These are phyloP conservation scores for Nitzschia inconspicua DNA, from an alignment of 108 stramenopile genomes.

Conservation along the genomic window DNA sequence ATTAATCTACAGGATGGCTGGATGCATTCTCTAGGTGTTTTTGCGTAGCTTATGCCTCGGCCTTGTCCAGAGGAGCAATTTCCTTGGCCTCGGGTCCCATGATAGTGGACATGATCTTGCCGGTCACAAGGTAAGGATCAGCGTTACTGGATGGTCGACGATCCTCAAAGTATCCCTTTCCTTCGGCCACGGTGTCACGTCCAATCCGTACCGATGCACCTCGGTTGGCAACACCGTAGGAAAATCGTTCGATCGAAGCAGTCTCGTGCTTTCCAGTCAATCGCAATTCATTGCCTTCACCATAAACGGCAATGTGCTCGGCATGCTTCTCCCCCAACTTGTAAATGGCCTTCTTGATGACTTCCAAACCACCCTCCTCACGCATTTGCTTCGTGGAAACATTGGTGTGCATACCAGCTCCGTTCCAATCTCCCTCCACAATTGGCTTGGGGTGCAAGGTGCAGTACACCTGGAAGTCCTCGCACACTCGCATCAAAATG, in stretches of 20 bases:
- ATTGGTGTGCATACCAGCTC: constrained; percentile 98
- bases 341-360: constrained; percentile 95
- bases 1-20: no score
- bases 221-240: constrained; percentile 97
- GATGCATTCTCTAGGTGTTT: no score
- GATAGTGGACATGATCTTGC: constrained; percentile 95
- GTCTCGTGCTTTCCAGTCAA: constrained; percentile 97
- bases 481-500: constrained; percentile 95
- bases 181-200: constrained; percentile 87
- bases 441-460: constrained; percentile 98
- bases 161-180: constrained; percentile 98
- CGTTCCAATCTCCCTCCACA: constrained; percentile 98
- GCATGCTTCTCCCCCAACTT: constrained; percentile 92
- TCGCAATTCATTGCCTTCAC: constrained; percentile 95
- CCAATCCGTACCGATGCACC: constrained; percentile 95
- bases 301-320: constrained; percentile 98
- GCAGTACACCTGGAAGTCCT: constrained; percentile 96
- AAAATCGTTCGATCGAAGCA: constrained; percentile 89
- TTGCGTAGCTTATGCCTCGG: constrained; percentile 55
- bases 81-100: constrained; percentile 79
- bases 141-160: constrained; percentile 96
- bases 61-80: constrained; percentile 57
- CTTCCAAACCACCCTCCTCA: constrained; percentile 88
- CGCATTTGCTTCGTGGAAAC: constrained; percentile 96
- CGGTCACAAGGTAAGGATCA: constrained; percentile 97